Evolutionary conservation across 2,329 filamentous ascomycete species (phyloP), one percentile per base, ranked within the genome.

Genomic region (Penicillium vulpinum): DNA sequence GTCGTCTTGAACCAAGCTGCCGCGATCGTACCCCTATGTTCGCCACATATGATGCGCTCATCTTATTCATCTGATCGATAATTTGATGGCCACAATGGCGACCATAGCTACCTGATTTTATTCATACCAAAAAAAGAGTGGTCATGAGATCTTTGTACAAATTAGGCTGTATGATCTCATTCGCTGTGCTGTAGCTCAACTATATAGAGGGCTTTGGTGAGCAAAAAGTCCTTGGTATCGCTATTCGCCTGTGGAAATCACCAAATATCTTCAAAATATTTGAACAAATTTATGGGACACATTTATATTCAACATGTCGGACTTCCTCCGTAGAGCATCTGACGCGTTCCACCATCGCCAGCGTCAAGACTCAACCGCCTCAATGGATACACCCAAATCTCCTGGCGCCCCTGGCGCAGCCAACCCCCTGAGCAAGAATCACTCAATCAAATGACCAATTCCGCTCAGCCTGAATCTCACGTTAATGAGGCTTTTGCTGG

Each of bases 251-350:
- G 15, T 1, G 13, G 1, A 22, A 15, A 40, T 10, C 28, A n/a
- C n/a, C n/a, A n/a, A n/a, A n/a, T 40, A 22, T 22, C 0, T 0
- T 40, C 21, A 3, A 40, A 40, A 18, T 29, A 44, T 16, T 44
- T 2, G 3, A 44, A 36, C 39, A 6, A 21, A 10, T 29, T 29
- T 28, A 44, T 36, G 33, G 1, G 15, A 28, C 31, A 6, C 2
- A 22, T 33, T n/a, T n/a, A n/a, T n/a, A 56, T 39, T 18, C 22
- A 58, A 18, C 5, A 61, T 61, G 58, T 58, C 58, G 15, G 52
- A 61, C 36, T 54, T 61, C 31, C 21, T 61, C 48, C 58, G 58
- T 45, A 53, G 58, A 56, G 58, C 58, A 40, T 61, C 58, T n/a
- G 58, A 61, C 29, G 58, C 58, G 18, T 36, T 61, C 39, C 51